A percentile compares a stretch with the other conserved stretches of the same genome.
These are phyloP conservation scores for Penicillium sp. DNA, from an alignment of 2,329 filamentous ascomycete species.

Conservation along the genomic window DNA sequence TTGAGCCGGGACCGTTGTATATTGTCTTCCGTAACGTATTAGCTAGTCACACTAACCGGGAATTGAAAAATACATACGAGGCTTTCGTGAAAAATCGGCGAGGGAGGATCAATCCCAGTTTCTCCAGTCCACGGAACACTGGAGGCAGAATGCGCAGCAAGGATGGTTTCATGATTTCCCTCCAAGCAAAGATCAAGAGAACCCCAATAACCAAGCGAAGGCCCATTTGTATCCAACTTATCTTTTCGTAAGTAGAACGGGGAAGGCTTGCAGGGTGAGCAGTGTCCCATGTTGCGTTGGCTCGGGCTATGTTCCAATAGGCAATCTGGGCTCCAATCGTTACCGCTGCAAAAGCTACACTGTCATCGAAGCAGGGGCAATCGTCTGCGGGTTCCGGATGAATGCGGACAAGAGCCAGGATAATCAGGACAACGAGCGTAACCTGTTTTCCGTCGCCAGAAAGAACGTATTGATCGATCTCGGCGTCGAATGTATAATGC, in stretches of 20 bases:
- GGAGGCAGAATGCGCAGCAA: constrained; percentile 80
- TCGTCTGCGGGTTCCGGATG: constrained; percentile 97
- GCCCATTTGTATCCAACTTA: constrained; percentile 69
- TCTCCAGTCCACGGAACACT: constrained; percentile 83
- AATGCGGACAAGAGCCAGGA: constrained; percentile 79
- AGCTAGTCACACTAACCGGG: not conserved
- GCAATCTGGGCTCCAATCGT: constrained; percentile 83
- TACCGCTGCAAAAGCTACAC: constrained; percentile 88
- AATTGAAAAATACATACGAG: constrained; percentile 56
- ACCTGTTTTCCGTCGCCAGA: constrained; percentile 68
- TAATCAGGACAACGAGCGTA: constrained; percentile 65
- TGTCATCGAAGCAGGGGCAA: constrained; percentile 96
- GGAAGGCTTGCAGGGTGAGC: constrained; percentile 65
- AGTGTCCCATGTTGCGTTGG: constrained; percentile 56
- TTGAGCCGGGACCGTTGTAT: constrained; percentile 78
- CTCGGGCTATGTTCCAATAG: constrained; percentile 78
- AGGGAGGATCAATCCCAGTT: constrained; percentile 77
- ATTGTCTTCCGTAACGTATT: constrained; percentile 58
- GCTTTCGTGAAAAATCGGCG: constrained; percentile 90
- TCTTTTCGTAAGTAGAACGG: constrained; percentile 63
- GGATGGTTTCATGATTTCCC: constrained; percentile 84
- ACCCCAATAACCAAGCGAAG: constrained; percentile 79
- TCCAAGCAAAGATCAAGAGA: constrained; percentile 83
- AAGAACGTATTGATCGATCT: constrained; percentile 74
- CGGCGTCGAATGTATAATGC: constrained; percentile 60